Percentiles rank a stretch among this genome's conserved stretches.
Evolutionary conservation across 2,329 filamentous ascomycete species (phyloP).

Genomic region (Botrytis galanthina): DNA sequence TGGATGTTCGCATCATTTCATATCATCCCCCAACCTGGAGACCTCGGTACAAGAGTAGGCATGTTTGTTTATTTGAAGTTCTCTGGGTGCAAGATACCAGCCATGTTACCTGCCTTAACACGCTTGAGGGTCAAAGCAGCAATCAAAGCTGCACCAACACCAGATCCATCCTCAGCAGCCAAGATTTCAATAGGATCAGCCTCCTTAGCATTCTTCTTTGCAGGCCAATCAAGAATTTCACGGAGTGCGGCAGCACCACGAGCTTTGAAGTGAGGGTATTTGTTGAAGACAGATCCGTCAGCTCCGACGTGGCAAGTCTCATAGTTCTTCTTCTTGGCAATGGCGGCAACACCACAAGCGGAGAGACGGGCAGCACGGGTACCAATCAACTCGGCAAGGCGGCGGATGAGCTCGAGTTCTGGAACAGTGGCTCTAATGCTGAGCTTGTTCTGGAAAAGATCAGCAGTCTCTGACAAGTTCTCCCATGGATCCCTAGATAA

Average conservation of each 20-base stretch:
- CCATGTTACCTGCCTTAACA: slow-evolving; percentile 60
- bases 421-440: slow-evolving; percentile 66
- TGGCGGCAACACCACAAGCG: slow-evolving; percentile 90
- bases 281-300: slow-evolving; percentile 97
- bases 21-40: background rate
- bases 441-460: slow-evolving; percentile 77
- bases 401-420: slow-evolving; percentile 86
- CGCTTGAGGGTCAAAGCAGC: slow-evolving; percentile 69
- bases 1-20: slow-evolving; percentile 8
- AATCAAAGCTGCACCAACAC: slow-evolving; percentile 95
- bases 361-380: slow-evolving; percentile 91
- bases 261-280: slow-evolving; percentile 97
- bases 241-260: slow-evolving; percentile 84
- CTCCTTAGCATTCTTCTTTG: slow-evolving; percentile 64
- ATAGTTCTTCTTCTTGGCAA: slow-evolving; percentile 94
- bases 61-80: slow-evolving; percentile 48
- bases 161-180: slow-evolving; percentile 90
- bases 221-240: slow-evolving; percentile 94
- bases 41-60: background rate
- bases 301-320: slow-evolving; percentile 89
- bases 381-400: slow-evolving; percentile 88
- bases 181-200: slow-evolving; percentile 86
- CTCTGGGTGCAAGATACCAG: slow-evolving; percentile 63
- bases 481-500: slow-evolving; percentile 81
- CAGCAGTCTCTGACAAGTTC: slow-evolving; percentile 85